phyloP scores from a whole-genome alignment of 768 basidiomycete species.

The Trametes meyenii region DNA sequence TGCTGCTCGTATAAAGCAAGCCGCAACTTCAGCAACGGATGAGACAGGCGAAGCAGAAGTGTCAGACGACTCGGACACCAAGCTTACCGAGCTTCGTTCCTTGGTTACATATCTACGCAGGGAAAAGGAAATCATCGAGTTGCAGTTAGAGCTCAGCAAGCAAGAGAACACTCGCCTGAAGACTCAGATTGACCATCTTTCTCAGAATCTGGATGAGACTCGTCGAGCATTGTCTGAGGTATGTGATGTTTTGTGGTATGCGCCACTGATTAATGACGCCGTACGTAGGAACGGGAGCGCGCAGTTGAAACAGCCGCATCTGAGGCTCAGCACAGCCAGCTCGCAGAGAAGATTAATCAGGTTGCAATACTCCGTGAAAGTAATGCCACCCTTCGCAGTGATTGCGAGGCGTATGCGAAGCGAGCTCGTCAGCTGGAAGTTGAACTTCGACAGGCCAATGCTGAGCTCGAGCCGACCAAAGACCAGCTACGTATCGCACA shows the following conservation, averaged over 20 bases:
- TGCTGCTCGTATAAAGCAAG: slow-evolving; percentile 77
- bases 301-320: slow-evolving; percentile 72
- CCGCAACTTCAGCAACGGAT: slow-evolving; percentile 55
- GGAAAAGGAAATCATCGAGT: slow-evolving; percentile 91
- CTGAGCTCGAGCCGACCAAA: slow-evolving; percentile 74
- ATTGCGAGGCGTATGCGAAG: slow-evolving; percentile 71
- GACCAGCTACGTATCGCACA: slow-evolving; percentile 66
- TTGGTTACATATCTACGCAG: slow-evolving; percentile 83
- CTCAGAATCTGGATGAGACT: slow-evolving; percentile 69
- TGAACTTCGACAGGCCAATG: slow-evolving; percentile 57
- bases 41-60: slow-evolving; percentile 48
- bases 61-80: slow-evolving; percentile 57
- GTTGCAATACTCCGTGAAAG: slow-evolving; percentile 86
- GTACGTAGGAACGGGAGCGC: slow-evolving; percentile 73
- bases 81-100: slow-evolving; percentile 72
- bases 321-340: slow-evolving; percentile 79
- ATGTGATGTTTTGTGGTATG: background rate
- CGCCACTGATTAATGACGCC: background rate
- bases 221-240: slow-evolving; percentile 74
- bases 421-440: slow-evolving; percentile 67
- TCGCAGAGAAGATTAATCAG: slow-evolving; percentile 85
- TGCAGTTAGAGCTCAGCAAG: slow-evolving; percentile 81
- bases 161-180: slow-evolving; percentile 76
- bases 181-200: slow-evolving; percentile 73
- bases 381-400: slow-evolving; percentile 81